Evolutionary conservation across 129 eudicot genomes (phyloP).

Genomic region (Tagetes patula): DNA sequence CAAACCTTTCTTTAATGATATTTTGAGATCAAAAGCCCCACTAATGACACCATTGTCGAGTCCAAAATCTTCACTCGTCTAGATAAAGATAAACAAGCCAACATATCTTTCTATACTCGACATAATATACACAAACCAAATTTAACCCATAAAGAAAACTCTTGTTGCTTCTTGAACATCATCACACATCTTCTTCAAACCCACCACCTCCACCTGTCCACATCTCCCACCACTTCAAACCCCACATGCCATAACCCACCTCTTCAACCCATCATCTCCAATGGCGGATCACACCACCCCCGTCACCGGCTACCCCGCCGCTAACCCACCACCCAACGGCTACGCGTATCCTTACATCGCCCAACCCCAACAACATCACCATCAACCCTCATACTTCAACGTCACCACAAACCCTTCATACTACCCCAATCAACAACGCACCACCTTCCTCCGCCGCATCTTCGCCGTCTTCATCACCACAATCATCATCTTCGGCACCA

Average conservation of each 20-base stretch:
- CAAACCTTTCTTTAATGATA: no score
- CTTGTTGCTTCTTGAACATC: no score
- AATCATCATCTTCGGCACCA: conserved; percentile 59
- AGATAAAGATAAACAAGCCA: no score
- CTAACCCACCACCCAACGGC: conserved; percentile 30
- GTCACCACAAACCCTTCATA: conserved; percentile 37
- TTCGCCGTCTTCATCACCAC: conserved; percentile 48
- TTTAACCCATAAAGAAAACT: no score
- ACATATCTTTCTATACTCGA: no score
- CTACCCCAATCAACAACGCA: conserved; percentile 57
- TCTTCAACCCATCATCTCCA: not conserved
- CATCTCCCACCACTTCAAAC: not conserved
- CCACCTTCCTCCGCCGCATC: conserved; percentile 74
- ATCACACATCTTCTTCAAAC: not conserved
- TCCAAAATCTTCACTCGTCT: no score
- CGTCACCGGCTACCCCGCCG: conserved; percentile 49
- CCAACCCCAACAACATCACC: conserved; percentile 27
- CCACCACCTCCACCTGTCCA: not conserved
- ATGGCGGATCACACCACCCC: conserved; percentile 39
- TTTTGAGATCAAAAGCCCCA: no score
- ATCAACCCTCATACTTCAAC: conserved; percentile 37
- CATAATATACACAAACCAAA: no score
- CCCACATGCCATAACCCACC: not conserved
- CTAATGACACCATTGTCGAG: no score
- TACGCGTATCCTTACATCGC: conserved; percentile 59